Percentiles rank a stretch among this genome's conserved stretches.
Evolutionary conservation across 192 early-diverging fungal species (phyloP).

Genomic region (Coemansia sp.): DNA sequence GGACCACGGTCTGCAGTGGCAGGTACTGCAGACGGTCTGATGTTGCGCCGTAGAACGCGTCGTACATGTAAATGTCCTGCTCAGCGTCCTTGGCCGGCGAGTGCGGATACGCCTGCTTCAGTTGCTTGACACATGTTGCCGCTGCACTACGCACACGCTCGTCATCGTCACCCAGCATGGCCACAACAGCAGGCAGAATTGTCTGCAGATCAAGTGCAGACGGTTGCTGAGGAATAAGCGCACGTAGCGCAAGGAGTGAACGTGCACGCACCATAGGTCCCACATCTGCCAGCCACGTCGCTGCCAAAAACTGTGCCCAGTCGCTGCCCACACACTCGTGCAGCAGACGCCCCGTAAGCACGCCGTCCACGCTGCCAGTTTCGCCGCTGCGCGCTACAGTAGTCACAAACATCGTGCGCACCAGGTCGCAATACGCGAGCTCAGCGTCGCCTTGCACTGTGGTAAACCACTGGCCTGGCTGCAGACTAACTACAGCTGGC

Average conservation of each 20-base stretch:
- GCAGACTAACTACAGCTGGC: constrained; percentile 7
- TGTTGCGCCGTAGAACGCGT: constrained; percentile 58
- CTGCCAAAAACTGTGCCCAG: constrained; percentile 51
- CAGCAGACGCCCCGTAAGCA: constrained; percentile 36
- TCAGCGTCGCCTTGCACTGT: constrained; percentile 2
- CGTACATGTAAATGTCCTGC: constrained; percentile 57
- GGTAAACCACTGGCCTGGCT: constrained; percentile 28
- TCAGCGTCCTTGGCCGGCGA: constrained; percentile 10
- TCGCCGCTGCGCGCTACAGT: constrained; percentile 15
- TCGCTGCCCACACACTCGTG: constrained; percentile 24
- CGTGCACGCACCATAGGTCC: constrained; percentile 13
- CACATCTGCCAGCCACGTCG: constrained; percentile 16
- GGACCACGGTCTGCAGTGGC: constrained; percentile 40
- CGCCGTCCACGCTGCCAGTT: constrained; percentile 20
- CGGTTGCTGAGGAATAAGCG: constrained; percentile 38
- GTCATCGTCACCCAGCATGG: constrained; percentile 60
- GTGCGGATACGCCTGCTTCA: constrained; percentile 36
- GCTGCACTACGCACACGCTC: constrained; percentile 64
- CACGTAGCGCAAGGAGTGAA: constrained; percentile 58
- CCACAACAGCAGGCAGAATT: constrained; percentile 68
- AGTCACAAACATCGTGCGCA: constrained; percentile 19
- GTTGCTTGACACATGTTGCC: constrained; percentile 59
- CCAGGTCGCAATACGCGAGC: constrained; percentile 12
- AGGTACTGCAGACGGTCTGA: constrained; percentile 59
- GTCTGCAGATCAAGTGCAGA: constrained; percentile 63